Conservation (phyloP, 2,329 filamentous ascomycete genomes). For the Fusarium graminum region DNA sequence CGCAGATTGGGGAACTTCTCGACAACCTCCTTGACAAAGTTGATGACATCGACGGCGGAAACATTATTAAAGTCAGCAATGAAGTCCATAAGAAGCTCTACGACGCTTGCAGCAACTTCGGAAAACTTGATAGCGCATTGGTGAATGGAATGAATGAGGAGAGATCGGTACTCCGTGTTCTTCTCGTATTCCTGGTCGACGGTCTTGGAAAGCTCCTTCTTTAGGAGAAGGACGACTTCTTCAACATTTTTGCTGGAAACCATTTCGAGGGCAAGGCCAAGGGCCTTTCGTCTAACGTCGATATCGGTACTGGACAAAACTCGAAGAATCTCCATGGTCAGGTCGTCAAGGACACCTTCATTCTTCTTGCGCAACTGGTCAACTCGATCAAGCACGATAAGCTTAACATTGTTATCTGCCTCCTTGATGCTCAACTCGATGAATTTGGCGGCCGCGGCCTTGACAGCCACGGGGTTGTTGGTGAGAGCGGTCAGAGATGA, state of each 20-base stretch:
- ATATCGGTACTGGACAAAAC: conserved; percentile 96
- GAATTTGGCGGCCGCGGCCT: conserved; percentile 94
- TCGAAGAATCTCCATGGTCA: conserved; percentile 96
- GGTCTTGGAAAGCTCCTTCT: conserved; percentile 98
- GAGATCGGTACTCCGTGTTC: conserved; percentile 93
- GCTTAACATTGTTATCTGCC: conserved; percentile 98
- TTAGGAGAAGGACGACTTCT: conserved; percentile 93
- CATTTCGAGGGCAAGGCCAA: conserved; percentile 94
- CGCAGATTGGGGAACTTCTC: conserved; percentile 96
- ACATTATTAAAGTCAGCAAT: conserved; percentile 98
- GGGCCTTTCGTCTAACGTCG: conserved; percentile 92
- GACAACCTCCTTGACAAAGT: conserved; percentile 98
- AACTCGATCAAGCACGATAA: conserved; percentile 96
- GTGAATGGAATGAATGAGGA: conserved; percentile 97
- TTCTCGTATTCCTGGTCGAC: conserved; percentile 99
- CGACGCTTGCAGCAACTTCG: conserved; percentile 95
- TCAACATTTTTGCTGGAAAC: conserved; percentile 99
- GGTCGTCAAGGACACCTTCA: conserved; percentile 89
- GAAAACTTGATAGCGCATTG: conserved; percentile 99
- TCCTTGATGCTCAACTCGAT: conserved; percentile 98
- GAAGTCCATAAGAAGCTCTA: conserved; percentile 98
- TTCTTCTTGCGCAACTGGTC: conserved; percentile 89
- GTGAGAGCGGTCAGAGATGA: conserved; percentile 94
- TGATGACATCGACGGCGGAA: conserved; percentile 96
- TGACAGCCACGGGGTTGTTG: conserved; percentile 96